A percentile compares a stretch with the other conserved stretches of the same genome.
Conservation (phyloP, 2,329 filamentous ascomycete genomes). For the Tothia fuscella region DNA sequence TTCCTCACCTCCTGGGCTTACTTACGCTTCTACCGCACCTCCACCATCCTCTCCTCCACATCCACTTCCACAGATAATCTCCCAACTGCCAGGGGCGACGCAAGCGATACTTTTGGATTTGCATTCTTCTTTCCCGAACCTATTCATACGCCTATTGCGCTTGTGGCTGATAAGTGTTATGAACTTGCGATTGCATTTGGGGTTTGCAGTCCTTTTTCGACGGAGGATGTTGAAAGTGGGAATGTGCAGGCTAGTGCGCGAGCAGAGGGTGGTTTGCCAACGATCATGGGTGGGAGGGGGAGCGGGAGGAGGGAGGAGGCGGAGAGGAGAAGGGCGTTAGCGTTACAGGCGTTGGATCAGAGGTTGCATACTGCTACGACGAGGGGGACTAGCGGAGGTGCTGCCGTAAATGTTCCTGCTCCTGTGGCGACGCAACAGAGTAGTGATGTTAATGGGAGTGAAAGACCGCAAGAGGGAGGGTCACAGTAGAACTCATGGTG, state of each 20-base stretch:
- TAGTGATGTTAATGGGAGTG: no score
- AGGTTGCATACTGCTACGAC: conserved; percentile 65
- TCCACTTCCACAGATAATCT: conserved; percentile 35
- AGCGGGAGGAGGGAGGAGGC: conserved; percentile 66
- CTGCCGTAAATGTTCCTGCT: neutral
- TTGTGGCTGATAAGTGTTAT: conserved; percentile 38
- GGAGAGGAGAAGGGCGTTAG: conserved; percentile 76
- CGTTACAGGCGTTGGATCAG: conserved; percentile 85
- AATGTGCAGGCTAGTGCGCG: conserved; percentile 58
- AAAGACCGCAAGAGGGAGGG: no score
- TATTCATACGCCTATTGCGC: conserved; percentile 52
- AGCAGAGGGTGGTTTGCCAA: conserved; percentile 49
- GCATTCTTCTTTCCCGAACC: conserved; percentile 88
- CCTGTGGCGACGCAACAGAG: conserved; percentile 2
- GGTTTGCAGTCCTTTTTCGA: conserved; percentile 76
- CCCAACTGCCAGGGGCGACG: conserved; percentile 62
- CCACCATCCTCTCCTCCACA: conserved; percentile 44
- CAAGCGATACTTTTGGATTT: conserved; percentile 92
- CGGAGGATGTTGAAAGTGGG: conserved; percentile 62
- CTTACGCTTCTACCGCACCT: conserved; percentile 82
- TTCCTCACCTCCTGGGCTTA: conserved; percentile 90
- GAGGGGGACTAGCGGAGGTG: neutral
- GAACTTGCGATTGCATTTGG: conserved; percentile 59
- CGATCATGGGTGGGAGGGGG: conserved; percentile 40
- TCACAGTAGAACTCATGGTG: no score